These are phyloP conservation scores for Rhododendron molle DNA, from an alignment of 148 eudicot species.

Conservation along the genomic window DNA sequence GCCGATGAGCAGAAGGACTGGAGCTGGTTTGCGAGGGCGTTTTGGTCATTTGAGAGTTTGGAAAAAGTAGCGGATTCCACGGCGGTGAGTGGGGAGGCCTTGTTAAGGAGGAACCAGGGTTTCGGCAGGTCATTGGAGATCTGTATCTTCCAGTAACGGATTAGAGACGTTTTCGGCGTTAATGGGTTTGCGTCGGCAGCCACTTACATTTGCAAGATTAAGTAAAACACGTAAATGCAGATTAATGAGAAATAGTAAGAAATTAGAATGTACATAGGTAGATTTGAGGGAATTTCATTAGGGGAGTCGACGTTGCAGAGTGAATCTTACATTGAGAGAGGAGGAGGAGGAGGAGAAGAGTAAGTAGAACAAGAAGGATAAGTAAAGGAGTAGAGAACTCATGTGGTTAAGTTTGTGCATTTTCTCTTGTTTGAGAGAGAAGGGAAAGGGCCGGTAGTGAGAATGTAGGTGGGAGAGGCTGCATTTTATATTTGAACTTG, in stretches of 20 bases:
- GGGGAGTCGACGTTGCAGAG: not conserved
- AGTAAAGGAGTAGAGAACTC: not conserved
- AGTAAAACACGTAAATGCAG: not conserved
- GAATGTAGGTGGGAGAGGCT: constrained; percentile 42
- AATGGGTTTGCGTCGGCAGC: constrained; percentile 22
- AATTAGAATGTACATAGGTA: not conserved
- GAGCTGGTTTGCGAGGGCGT: no score
- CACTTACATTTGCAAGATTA: constrained; percentile 18
- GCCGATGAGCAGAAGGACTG: no score
- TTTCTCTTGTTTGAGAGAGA: not conserved
- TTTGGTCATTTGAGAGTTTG: constrained; percentile 22
- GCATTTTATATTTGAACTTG: constrained; percentile 19
- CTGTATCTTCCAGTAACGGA: constrained; percentile 54
- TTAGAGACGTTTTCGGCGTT: constrained; percentile 31
- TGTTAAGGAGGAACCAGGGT: no score
- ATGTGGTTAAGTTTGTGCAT: constrained; percentile 22
- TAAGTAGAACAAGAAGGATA: not conserved
- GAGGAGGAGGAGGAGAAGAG: not conserved
- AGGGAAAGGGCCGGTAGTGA: not conserved
- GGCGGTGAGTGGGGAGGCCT: constrained; percentile 11
- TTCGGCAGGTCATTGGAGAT: constrained; percentile 28
- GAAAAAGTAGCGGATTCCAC: constrained; percentile 38
- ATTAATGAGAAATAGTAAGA: no score
- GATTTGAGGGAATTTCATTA: not conserved
- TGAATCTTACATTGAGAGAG: not conserved